Evolutionary conservation across 2,329 filamentous ascomycete species (phyloP), one percentile per base, ranked within the genome.

Genomic region (Shiraia sp.): DNA sequence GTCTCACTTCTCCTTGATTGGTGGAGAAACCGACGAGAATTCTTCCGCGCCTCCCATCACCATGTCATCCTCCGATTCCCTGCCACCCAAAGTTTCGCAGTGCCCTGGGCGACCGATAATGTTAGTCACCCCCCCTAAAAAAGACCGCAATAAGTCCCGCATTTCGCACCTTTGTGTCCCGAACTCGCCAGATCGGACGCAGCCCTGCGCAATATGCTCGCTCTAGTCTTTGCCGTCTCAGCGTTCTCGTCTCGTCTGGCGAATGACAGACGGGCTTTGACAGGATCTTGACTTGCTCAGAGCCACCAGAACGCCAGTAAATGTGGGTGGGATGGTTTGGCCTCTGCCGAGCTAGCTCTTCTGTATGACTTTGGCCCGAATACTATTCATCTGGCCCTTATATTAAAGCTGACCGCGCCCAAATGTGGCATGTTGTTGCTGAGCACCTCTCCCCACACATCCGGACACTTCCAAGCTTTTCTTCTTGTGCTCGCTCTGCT

Each of bases 381-480:
- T 56, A 49, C 56, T 47, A 19, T 61, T 61, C 57, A 58, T 60
- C 47, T 59, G 54, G 58, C 55, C 54, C 44, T 38, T 66, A 67
- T 68, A 68, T 68, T 68, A 69, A 67, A 55, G 59, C 64, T 67
- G 62, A 57, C 63, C 61, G 52, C 56, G 45, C 49, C 60, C 55
- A 45, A 50, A 43, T 42, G 34, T 45, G 44, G 28, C 38, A 16
- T 36, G 4, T 30, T 40, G 23, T 39, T 55, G 33, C 45, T 37
- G 47, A 42, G 51, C 45, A 36, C 47, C 47, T 33, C 36, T 45
- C 53, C 47, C 49, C 51, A 22, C 19, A 22, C 19, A 22, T 22
- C 19, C 19, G 19, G 19, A 22, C 53, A 47, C 29, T 43, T 43
- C 44, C 49, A 38, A 38, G 25, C 40, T 36, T 36, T 36, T 29